A percentile compares a stretch with the other conserved stretches of the same genome.
Evolutionary conservation across 2,329 filamentous ascomycete genomes (phyloP).

Genomic region (Cryphonectria carpinicola): DNA sequence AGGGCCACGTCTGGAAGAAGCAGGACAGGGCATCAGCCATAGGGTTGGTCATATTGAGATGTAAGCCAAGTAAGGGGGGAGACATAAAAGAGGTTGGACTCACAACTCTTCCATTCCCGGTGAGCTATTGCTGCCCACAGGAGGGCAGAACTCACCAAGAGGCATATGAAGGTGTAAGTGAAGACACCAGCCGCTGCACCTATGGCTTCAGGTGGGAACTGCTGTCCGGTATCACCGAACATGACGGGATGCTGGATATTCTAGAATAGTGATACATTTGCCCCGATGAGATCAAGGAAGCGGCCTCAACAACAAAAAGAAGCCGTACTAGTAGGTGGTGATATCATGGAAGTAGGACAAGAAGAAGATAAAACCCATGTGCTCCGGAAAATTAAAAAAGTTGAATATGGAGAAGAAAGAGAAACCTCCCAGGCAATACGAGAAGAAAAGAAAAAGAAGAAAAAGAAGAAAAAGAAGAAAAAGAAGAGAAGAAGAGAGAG

Average conservation of each 20-base stretch:
- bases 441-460: not conserved
- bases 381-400: not conserved
- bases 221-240: slow-evolving; percentile 20
- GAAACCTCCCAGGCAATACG: too few relatives aligned
- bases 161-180: slow-evolving; percentile 25
- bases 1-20: slow-evolving; percentile 44
- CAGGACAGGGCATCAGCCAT: slow-evolving; percentile 18
- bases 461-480: not conserved
- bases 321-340: not conserved
- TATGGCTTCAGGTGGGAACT: slow-evolving; percentile 24
- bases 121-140: slow-evolving; percentile 27
- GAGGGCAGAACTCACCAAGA: slow-evolving; percentile 19
- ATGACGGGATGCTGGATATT: slow-evolving; percentile 16
- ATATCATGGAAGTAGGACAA: not conserved
- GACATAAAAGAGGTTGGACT: slow-evolving; percentile 30
- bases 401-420: not conserved
- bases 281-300: slow-evolving; percentile 8
- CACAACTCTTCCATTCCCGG: slow-evolving; percentile 46
- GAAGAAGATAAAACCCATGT: not conserved
- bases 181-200: slow-evolving; percentile 25
- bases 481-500: not conserved
- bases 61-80: not conserved
- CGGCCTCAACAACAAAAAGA: slow-evolving; percentile 10
- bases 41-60: not conserved
- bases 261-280: slow-evolving; percentile 14